Base-by-base conservation (phyloP, 495 filamentous ascomycete species). In the Xylaria grammica region DNA sequence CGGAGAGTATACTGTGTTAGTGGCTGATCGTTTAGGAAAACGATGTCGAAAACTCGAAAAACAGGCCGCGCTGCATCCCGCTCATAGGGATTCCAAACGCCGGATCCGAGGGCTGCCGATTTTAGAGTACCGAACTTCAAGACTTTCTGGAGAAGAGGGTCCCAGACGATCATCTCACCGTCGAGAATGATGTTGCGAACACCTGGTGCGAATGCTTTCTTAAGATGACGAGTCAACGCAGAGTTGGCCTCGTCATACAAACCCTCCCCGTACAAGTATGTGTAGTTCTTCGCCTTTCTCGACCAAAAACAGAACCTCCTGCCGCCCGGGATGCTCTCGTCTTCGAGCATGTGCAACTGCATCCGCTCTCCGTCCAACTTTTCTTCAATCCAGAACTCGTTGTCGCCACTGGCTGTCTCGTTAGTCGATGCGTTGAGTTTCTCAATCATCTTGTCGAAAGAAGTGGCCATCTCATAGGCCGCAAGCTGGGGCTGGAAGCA, bases 101-200 rank as follows among this genome's bases (percentile, higher is more conserved):
- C 45, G 70, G 91, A 88, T 0, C 87, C 87, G 22, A 97, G 69
- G 0, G 94, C 96, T 9, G 94, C 95, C 9, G 92, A 94, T 75
- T 99, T 99, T 29, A 99, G 81, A 0, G 92, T 96, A 6, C 95
- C 95, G 69, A 99, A 99, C 2, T 89, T 88, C 40, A 97, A 89
- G 44, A 93, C 90, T 55, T 87, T 87, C 75, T 97, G 89, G 54
- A 91, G 79, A 53, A 90, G 88, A n/a, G 92, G 88, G 73, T 98
- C 93, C 96, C 96, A 99, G 9, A 93, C 97, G 57, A 99, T 91
- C 95, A 99, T 99, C 75, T 99, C 95, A 10, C 95, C 95, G 68
- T 99, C 95, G 2, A 99, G 81, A 32, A 99, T 96, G 69, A 97
- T 83, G 70, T 93, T 86, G 48, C 88, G 79, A 9, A 98, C 94